Evolutionary conservation across 2,329 filamentous ascomycete species (phyloP).

Genomic region (Passalora sequoiae): DNA sequence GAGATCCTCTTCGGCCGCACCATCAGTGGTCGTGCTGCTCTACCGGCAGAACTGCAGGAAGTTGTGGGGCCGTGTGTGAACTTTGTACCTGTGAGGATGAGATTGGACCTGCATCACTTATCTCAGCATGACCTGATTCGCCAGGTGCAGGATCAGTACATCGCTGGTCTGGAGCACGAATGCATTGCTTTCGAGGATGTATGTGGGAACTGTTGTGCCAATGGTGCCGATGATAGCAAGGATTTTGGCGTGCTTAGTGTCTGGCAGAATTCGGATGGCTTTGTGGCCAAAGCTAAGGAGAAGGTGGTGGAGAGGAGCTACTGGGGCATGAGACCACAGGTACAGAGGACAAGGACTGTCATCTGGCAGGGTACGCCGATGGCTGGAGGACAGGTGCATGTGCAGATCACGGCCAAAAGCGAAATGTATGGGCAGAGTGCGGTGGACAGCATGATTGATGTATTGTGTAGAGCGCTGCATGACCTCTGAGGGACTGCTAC

Average conservation of each 20-base stretch:
- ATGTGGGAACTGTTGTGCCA: background rate
- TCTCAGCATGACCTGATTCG: background rate
- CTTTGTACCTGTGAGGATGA: background rate
- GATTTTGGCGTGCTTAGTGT: background rate
- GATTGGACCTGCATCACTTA: background rate
- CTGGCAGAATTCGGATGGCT: background rate
- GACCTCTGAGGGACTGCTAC: no score
- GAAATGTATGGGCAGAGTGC: background rate
- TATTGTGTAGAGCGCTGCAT: background rate
- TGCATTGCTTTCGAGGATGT: background rate
- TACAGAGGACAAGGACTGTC: background rate
- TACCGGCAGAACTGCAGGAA: background rate
- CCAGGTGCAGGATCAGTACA: background rate
- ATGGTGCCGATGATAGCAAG: background rate
- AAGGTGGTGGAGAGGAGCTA: background rate
- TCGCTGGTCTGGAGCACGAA: background rate
- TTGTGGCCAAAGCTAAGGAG: background rate
- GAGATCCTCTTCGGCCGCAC: background rate
- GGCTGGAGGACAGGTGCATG: background rate
- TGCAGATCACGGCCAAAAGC: background rate
- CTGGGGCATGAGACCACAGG: background rate
- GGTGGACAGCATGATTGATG: background rate
- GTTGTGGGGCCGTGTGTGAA: background rate
- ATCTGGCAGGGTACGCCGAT: background rate
- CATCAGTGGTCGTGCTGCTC: background rate